Evolutionary conservation across 2,329 filamentous ascomycete species (phyloP), one percentile per base, ranked within the genome.

Genomic region (Coniella vitis): DNA sequence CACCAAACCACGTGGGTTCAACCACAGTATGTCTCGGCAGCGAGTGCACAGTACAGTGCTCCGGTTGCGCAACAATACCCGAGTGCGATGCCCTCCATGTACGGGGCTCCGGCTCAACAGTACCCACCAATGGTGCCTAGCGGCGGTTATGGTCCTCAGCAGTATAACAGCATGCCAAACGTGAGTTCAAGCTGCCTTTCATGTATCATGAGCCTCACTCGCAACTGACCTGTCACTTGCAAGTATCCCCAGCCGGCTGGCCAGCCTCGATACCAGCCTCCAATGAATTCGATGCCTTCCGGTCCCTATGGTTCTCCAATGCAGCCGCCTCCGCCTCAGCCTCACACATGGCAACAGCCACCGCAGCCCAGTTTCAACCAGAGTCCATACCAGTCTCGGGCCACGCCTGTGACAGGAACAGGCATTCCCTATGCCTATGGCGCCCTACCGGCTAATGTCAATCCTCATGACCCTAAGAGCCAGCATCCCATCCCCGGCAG

Each of bases 401-500:
- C 56, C 10, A 52, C 57, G 42, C 52, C 62, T 54, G 40, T 56
- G 14, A 44, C 53, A 3, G 54, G 60, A 13, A 50, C 56, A 31
- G 67, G 66, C 9, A 73, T 74, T 52, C 78, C 82, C 1, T 95
- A 95, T 65, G 75, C 83, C 1, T 95, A 85, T 63, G 86, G 87
- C 3, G 88, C 94, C 61, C 74, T 91, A 40, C 86, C 87, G 4
- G 79, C 74, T 16, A 81, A 86, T 54, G 73, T 76, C 45, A 83
- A 83, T 42, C 82, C 87, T 21, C 76, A 86, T 53, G 86, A 86
- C 58, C 79, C 83, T 8, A 83, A 86, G 64, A 80, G 78, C 50
- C 85, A 90, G 61, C 88, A 95, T 63, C 87, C 88, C 5, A 82
- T 94, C 49, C 87, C 89, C 13, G 88, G 88, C 32, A 93, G 85